Evolutionary conservation across 2,329 filamentous ascomycete genomes (phyloP).

Genomic region (Elsinoe necatrix): DNA sequence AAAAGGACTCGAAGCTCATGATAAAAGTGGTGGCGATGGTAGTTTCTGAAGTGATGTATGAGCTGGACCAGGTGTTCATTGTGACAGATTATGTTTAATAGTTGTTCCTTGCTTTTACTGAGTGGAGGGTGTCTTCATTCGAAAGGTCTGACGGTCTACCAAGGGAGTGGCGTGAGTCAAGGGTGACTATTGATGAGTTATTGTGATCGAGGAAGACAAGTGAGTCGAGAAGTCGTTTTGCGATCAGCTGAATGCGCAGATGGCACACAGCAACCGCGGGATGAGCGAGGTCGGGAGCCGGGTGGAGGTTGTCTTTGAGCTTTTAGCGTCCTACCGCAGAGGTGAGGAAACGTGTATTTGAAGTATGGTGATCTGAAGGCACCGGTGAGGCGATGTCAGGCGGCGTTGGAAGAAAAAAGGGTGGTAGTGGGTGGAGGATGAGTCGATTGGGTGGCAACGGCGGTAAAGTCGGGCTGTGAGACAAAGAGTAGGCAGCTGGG

Average conservation of each 20-base stretch:
- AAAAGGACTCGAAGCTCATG: conserved; percentile 6
- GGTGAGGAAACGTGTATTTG: conserved; percentile 8
- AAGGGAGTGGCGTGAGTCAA: conserved; percentile 9
- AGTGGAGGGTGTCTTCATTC: conserved; percentile 12
- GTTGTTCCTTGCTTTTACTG: conserved; percentile 13
- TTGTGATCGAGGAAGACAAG: neutral
- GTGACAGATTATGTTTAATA: conserved; percentile 3
- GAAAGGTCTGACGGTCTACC: neutral
- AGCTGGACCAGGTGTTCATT: conserved; percentile 9
- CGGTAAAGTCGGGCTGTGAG: conserved; percentile 14
- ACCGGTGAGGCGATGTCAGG: neutral
- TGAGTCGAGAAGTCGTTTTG: neutral
- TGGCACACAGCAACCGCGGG: conserved; percentile 13
- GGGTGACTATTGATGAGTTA: neutral
- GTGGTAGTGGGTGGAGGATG: neutral
- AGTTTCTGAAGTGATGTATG: neutral
- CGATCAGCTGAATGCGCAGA: conserved; percentile 15
- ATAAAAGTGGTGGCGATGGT: neutral
- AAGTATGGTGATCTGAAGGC: neutral
- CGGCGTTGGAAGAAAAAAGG: neutral
- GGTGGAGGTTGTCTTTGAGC: conserved; percentile 8
- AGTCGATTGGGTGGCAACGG: conserved; percentile 6
- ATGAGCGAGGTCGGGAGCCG: conserved; percentile 2
- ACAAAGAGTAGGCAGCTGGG: conserved; percentile 14
- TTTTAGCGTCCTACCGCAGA: conserved; percentile 14